These are phyloP conservation scores for Penicillium bovifimosum DNA, from an alignment of 495 filamentous ascomycete species.

Conservation along the genomic window DNA sequence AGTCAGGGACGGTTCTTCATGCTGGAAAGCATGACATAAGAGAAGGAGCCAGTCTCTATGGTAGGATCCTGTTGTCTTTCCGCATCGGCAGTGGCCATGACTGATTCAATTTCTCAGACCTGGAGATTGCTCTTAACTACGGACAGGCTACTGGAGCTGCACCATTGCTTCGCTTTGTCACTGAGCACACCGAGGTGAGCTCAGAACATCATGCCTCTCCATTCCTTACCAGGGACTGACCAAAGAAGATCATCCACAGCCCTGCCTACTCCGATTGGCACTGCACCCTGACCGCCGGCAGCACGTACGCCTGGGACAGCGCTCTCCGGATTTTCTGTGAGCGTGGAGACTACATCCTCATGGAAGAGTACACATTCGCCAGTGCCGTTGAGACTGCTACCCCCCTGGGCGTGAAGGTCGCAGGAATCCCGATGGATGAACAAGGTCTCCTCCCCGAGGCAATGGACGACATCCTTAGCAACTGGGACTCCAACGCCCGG, in stretches of 20 bases:
- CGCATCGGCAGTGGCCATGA: neutral
- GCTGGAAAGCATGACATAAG: constrained; percentile 79
- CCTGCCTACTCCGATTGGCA: constrained; percentile 73
- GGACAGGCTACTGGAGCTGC: constrained; percentile 78
- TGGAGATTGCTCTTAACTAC: constrained; percentile 84
- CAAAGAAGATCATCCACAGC: constrained; percentile 34
- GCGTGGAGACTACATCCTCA: constrained; percentile 64
- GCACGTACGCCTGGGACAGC: constrained; percentile 73
- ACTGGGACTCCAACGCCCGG: constrained; percentile 55
- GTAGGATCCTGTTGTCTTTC: constrained; percentile 22
- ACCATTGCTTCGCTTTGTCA: constrained; percentile 81
- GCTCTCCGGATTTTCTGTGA: constrained; percentile 71
- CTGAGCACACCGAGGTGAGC: constrained; percentile 79
- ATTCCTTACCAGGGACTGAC: neutral
- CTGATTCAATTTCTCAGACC: constrained; percentile 42
- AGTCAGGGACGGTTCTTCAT: constrained; percentile 48
- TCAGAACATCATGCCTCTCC: neutral
- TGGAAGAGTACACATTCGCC: constrained; percentile 84
- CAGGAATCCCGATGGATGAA: constrained; percentile 70
- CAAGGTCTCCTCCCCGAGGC: constrained; percentile 67
- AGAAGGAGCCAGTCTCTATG: constrained; percentile 57
- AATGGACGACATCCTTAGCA: constrained; percentile 60
- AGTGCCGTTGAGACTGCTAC: constrained; percentile 73
- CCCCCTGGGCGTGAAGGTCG: constrained; percentile 68
- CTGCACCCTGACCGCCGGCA: constrained; percentile 68